Evolutionary conservation across 805 yeast species (phyloP).

Genomic region (Lipomyces starkeyi): DNA sequence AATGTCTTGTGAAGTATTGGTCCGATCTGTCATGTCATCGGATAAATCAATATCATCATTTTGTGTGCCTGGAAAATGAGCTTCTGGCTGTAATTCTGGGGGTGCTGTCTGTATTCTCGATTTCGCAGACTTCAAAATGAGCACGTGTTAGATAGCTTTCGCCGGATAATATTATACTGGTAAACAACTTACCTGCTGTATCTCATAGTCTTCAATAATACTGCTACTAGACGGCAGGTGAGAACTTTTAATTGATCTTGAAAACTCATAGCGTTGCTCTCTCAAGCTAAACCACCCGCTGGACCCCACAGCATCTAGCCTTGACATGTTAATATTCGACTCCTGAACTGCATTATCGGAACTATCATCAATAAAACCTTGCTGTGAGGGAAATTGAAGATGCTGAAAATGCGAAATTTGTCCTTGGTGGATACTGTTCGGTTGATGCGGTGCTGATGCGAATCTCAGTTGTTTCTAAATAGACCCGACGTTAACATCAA

Average conservation of each 20-base stretch:
- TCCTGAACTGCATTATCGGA: not conserved
- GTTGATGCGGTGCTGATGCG: not conserved
- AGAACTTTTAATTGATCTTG: not conserved
- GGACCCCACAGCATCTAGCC: not conserved
- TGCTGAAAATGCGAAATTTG: not conserved
- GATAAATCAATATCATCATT: not conserved
- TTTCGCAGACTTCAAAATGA: not conserved
- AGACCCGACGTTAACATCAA: not conserved
- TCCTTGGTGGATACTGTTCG: slow-evolving; percentile 3
- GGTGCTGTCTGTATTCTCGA: not conserved
- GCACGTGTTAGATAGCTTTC: not conserved
- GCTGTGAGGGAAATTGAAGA: not conserved
- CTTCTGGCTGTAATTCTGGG: not conserved
- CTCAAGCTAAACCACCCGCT: not conserved
- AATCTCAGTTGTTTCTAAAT: not conserved
- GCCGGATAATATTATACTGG: too few relatives aligned
- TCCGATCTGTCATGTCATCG: not conserved
- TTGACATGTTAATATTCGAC: not conserved
- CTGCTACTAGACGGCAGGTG: not conserved
- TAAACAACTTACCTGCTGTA: not conserved
- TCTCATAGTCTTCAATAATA: not conserved
- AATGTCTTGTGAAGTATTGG: not conserved
- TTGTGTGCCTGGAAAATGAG: not conserved
- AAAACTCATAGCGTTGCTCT: not conserved
- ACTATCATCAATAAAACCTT: not conserved